Conservation (phyloP, 345 rosid species). For the Pelargonium nanum region DNA sequence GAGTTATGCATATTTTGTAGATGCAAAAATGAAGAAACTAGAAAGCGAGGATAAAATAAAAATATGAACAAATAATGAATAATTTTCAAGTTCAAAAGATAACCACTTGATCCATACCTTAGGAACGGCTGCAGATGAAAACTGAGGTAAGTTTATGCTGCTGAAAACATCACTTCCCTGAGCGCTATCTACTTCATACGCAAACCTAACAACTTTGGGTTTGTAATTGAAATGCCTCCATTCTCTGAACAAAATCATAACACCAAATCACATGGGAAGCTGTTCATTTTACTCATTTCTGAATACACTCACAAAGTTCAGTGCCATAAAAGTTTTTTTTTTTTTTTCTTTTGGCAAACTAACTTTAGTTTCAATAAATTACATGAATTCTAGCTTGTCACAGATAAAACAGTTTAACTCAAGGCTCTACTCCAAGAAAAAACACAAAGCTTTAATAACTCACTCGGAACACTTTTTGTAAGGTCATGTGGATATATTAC, state of each 20-base stretch:
- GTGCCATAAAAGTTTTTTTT: no score
- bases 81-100: background rate
- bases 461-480: no score
- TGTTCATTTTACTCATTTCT: background rate
- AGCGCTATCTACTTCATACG: constrained; percentile 21
- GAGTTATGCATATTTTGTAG: background rate
- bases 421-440: no score
- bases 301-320: no score
- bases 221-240: constrained; percentile 53
- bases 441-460: no score
- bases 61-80: background rate
- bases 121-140: constrained; percentile 70
- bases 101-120: constrained; percentile 26
- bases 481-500: no score
- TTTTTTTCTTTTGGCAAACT: no score
- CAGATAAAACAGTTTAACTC: no score
- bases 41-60: no score
- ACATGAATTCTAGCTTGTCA: no score
- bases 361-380: no score
- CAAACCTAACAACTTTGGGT: constrained; percentile 43
- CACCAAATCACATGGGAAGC: constrained; percentile 5
- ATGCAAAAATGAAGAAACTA: background rate
- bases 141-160: constrained; percentile 49
- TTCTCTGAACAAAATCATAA: constrained; percentile 27
- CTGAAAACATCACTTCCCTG: constrained; percentile 10